Evolutionary conservation across 805 yeast species (phyloP).

Genomic region (Saccharomycopsis sp.): DNA sequence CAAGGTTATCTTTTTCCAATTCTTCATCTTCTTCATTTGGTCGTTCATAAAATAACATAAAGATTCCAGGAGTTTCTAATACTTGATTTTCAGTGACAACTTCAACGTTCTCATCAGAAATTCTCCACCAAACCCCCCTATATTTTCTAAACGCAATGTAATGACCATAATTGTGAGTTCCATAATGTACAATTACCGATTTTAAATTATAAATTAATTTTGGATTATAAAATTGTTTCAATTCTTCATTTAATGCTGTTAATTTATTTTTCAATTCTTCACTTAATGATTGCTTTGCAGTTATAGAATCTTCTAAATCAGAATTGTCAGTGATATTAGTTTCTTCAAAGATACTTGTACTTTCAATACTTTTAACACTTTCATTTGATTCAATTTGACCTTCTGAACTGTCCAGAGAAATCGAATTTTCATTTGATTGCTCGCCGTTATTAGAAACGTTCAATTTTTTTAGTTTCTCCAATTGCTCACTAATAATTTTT

Average conservation of each 20-base stretch:
- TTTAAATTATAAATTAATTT: conserved; percentile 57
- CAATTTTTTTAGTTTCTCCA: conserved; percentile 14
- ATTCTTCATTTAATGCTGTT: conserved; percentile 32
- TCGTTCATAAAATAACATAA: conserved; percentile 84
- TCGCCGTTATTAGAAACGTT: conserved; percentile 20
- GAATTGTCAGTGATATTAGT: conserved; percentile 2
- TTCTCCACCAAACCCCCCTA: conserved; percentile 92
- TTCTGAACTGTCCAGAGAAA: conserved; percentile 21
- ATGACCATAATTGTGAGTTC: conserved; percentile 97
- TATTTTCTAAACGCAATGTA: conserved; percentile 79
- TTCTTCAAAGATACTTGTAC: conserved; percentile 11
- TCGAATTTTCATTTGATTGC: conserved; percentile 21
- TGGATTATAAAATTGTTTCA: conserved; percentile 10
- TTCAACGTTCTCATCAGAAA: conserved; percentile 83
- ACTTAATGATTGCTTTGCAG: not conserved
- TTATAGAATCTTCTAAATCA: conserved; percentile 8
- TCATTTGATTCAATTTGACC: conserved; percentile 12
- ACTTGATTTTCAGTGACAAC: conserved; percentile 78
- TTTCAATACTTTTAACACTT: conserved; percentile 7
- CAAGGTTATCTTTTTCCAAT: conserved; percentile 22
- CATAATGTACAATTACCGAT: conserved; percentile 87
- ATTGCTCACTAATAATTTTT: conserved; percentile 9
- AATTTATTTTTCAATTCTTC: conserved; percentile 21
- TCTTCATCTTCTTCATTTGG: conserved; percentile 33
- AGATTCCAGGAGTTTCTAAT: conserved; percentile 74